Conservation (phyloP, 441 rosid species). For the Lepidium campestre region DNA sequence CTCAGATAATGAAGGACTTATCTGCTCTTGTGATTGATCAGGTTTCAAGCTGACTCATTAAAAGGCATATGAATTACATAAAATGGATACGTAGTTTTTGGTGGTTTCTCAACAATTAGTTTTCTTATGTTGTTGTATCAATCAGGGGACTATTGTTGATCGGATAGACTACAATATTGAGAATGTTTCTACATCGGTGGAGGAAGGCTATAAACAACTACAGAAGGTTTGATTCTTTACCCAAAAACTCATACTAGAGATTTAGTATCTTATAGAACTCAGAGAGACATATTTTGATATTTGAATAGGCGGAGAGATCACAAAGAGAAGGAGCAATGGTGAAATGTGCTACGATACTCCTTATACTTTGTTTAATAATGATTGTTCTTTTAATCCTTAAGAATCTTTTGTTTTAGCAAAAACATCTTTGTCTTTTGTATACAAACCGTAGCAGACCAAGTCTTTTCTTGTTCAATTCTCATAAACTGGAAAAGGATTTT, state of each 20-base stretch:
- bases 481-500: background rate
- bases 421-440: background rate
- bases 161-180: slow-evolving; percentile 91
- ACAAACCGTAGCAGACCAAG: background rate
- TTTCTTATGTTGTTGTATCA: background rate
- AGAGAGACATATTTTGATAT: background rate
- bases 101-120: background rate
- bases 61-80: background rate
- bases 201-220: slow-evolving; percentile 81
- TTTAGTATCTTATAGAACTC: background rate
- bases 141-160: slow-evolving; percentile 94
- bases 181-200: slow-evolving; percentile 73
- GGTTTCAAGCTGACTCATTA: slow-evolving; percentile 34
- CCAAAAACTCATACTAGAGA: background rate
- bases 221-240: slow-evolving; percentile 21
- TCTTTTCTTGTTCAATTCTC: background rate
- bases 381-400: slow-evolving; percentile 74
- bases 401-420: slow-evolving; percentile 47
- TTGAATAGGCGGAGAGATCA: slow-evolving; percentile 80
- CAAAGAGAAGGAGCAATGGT: slow-evolving; percentile 93
- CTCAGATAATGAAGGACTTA: slow-evolving; percentile 95
- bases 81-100: background rate
- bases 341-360: slow-evolving; percentile 82
- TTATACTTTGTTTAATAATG: slow-evolving; percentile 86
- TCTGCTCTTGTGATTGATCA: slow-evolving; percentile 93